A percentile compares a stretch with the other conserved stretches of the same genome.
Conservation (phyloP, 306 rosid species). For the Ziziphus jujuba region DNA sequence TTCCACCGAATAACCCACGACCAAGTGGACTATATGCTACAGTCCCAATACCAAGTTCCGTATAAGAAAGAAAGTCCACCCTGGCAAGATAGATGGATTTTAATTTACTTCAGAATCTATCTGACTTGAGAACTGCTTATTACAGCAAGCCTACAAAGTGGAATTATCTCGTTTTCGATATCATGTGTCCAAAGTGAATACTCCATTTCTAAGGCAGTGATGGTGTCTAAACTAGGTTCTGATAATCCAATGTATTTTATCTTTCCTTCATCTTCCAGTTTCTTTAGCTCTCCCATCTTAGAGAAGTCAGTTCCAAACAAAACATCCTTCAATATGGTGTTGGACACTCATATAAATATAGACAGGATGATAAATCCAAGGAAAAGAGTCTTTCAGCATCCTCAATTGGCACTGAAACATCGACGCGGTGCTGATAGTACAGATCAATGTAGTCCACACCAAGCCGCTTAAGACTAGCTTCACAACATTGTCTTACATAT, state of each 20-base stretch:
- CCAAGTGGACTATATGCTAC: constrained; percentile 78
- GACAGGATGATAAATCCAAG: not conserved
- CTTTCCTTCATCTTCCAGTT: constrained; percentile 65
- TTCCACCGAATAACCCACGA: constrained; percentile 73
- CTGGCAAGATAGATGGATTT: not conserved
- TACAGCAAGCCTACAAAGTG: constrained; percentile 55
- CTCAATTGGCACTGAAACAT: constrained; percentile 66
- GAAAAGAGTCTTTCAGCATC: constrained; percentile 52
- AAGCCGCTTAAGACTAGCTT: constrained; percentile 63
- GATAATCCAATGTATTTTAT: constrained; percentile 60
- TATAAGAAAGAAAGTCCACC: constrained; percentile 17
- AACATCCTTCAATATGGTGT: not conserved
- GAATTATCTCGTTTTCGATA: constrained; percentile 60
- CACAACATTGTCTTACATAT: constrained; percentile 59
- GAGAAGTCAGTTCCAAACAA: not conserved
- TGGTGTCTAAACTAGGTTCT: constrained; percentile 59
- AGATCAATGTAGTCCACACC: constrained; percentile 51
- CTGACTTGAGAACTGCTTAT: not conserved
- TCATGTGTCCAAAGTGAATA: constrained; percentile 68
- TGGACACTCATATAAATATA: not conserved
- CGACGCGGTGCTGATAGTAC: constrained; percentile 59
- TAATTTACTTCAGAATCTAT: not conserved
- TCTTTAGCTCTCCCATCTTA: constrained; percentile 49
- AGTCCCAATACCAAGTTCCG: constrained; percentile 70
- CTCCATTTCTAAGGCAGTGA: constrained; percentile 78